phyloP scores from a whole-genome alignment of 1,284 basidiomycete genomes.

The Puccinia coronata region DNA sequence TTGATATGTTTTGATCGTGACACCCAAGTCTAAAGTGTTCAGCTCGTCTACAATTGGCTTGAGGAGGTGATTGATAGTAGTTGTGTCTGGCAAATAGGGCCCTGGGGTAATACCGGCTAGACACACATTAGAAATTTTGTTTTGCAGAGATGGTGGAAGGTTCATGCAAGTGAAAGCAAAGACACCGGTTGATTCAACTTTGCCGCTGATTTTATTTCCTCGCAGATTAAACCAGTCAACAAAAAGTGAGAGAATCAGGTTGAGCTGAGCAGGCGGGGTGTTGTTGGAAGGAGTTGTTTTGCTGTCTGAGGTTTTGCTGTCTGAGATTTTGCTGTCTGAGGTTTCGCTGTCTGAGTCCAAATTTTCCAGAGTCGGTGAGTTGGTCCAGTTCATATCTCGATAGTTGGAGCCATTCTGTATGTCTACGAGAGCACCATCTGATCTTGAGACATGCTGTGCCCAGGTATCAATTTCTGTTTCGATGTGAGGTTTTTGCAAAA shows the following conservation, averaged over 20 bases:
- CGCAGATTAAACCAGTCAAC: slow-evolving; percentile 51
- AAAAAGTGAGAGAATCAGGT: slow-evolving; percentile 40
- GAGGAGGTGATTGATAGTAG: slow-evolving; percentile 49
- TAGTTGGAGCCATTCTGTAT: no score
- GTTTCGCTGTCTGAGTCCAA: no score
- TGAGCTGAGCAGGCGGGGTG: no score
- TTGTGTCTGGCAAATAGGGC: slow-evolving; percentile 35
- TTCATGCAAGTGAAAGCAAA: slow-evolving; percentile 49
- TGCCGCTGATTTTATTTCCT: slow-evolving; percentile 41
- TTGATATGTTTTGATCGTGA: slow-evolving; percentile 27
- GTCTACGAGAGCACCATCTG: no score
- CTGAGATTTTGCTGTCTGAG: no score
- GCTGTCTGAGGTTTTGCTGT: no score
- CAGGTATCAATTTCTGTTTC: slow-evolving; percentile 29
- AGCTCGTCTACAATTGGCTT: slow-evolving; percentile 37
- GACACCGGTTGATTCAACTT: slow-evolving; percentile 46
- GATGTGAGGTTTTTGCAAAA: slow-evolving; percentile 18
- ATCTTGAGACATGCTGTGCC: no score
- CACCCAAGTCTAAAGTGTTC: slow-evolving; percentile 34
- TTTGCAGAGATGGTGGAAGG: slow-evolving; percentile 43
- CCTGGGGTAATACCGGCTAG: slow-evolving; percentile 50
- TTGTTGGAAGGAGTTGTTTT: no score
- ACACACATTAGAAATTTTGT: slow-evolving; percentile 46
- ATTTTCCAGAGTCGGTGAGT: no score
- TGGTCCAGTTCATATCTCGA: no score